phyloP scores from a whole-genome alignment of 1,284 basidiomycete species.

The Porodaedalea pini region DNA sequence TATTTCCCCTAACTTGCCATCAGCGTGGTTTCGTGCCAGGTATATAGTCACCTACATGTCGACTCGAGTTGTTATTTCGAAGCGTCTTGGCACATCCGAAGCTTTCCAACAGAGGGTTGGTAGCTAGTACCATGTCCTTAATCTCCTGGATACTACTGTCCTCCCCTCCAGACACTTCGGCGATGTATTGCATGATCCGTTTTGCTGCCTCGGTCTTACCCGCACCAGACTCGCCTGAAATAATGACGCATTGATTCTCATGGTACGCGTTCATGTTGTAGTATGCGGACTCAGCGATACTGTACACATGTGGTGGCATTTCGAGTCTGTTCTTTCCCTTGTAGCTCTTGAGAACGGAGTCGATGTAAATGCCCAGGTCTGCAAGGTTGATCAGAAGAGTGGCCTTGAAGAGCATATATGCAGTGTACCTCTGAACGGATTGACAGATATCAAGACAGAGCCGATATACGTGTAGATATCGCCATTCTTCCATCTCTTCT shows the following conservation, averaged over 20 bases:
- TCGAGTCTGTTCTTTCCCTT: conserved; percentile 98
- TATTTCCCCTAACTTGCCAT: conserved; percentile 81
- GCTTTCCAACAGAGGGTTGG: conserved; percentile 95
- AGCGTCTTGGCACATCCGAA: conserved; percentile 99
- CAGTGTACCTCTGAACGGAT: conserved; percentile 86
- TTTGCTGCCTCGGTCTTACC: conserved; percentile 98
- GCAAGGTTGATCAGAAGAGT: conserved; percentile 1
- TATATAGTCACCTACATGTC: conserved; percentile 67
- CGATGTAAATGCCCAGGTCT: conserved; percentile 98
- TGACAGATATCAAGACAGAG: conserved; percentile 95
- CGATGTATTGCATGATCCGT: conserved; percentile 99
- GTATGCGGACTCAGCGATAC: conserved; percentile 95
- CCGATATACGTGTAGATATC: conserved; percentile 99
- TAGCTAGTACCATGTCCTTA: conserved; percentile 99
- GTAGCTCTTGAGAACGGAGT: conserved; percentile 83
- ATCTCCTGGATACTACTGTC: conserved; percentile 91
- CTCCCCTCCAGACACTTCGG: conserved; percentile 87
- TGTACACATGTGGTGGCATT: conserved; percentile 96
- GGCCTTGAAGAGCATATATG: conserved; percentile 19
- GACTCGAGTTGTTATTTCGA: conserved; percentile 97
- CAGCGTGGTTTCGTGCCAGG: conserved; percentile 9
- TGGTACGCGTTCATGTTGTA: conserved; percentile 99
- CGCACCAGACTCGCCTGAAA: conserved; percentile 97
- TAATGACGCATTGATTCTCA: conserved; percentile 99
- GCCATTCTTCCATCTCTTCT: conserved; percentile 91